Evolutionary conservation across 1,284 basidiomycete species (phyloP).

Genomic region (Trichosporon sp.): DNA sequence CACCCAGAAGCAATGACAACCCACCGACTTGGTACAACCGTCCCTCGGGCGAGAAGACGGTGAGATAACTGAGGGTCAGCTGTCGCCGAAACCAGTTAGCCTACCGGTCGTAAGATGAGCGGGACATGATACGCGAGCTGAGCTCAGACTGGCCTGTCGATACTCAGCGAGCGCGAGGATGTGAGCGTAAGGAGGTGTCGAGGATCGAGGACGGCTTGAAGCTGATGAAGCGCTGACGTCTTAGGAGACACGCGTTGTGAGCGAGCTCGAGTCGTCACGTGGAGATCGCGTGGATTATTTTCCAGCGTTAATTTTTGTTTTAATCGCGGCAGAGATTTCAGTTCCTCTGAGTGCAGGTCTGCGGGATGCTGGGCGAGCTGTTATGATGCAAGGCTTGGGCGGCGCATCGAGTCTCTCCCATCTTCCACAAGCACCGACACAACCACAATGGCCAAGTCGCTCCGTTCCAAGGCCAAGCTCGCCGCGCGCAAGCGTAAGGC

Average conservation of each 20-base stretch:
- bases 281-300: not conserved
- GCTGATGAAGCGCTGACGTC: constrained; percentile 20
- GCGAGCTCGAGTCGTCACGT: constrained; percentile 6
- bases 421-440: constrained; percentile 30
- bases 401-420: not conserved
- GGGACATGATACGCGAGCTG: constrained; percentile 43
- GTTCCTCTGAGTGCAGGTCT: not conserved
- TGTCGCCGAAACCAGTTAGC: not conserved
- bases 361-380: not conserved
- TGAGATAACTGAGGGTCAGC: constrained; percentile 56
- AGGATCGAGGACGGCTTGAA: not conserved
- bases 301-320: not conserved
- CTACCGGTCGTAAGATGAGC: constrained; percentile 57
- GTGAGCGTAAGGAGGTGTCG: not conserved
- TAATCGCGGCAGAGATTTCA: constrained; percentile 23
- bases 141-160: not conserved
- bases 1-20: constrained; percentile 50
- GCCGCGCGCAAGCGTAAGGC: constrained; percentile 83
- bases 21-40: constrained; percentile 87
- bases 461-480: constrained; percentile 85
- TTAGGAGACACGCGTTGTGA: constrained; percentile 24
- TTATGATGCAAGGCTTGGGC: constrained; percentile 7
- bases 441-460: constrained; percentile 90
- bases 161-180: constrained; percentile 3
- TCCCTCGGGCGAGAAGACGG: constrained; percentile 60